A percentile compares a stretch with the other conserved stretches of the same genome.
Evolutionary conservation across 805 yeast genomes (phyloP).

Genomic region (Schwanniomyces occidentalis): DNA sequence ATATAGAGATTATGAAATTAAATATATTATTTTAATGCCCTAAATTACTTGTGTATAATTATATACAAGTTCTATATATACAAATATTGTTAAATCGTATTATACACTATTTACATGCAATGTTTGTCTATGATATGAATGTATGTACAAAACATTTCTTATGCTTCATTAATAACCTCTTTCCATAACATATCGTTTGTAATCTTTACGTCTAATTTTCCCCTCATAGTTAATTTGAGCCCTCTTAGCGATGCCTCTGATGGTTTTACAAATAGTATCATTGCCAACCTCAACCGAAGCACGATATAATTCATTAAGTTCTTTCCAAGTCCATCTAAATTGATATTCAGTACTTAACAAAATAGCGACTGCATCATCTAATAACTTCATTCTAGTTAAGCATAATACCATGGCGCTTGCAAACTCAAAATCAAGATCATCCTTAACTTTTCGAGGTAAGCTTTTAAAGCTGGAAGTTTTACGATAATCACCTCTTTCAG

Average conservation of each 20-base stretch:
- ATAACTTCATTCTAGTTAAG: constrained; percentile 53
- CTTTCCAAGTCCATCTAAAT: constrained; percentile 65
- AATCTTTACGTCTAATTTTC: constrained; percentile 37
- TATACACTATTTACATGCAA: constrained; percentile 15
- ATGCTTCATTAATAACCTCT: constrained; percentile 31
- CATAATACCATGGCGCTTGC: constrained; percentile 69
- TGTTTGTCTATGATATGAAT: no score
- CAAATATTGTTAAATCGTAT: no score
- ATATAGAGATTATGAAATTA: constrained; percentile 3
- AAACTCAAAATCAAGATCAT: constrained; percentile 59
- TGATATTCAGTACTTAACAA: constrained; percentile 65
- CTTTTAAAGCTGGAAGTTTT: constrained; percentile 50
- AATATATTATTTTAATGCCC: neutral
- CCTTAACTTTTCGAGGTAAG: constrained; percentile 36
- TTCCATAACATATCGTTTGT: constrained; percentile 29
- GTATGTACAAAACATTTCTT: no score
- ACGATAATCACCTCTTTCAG: constrained; percentile 75
- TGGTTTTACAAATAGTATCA: constrained; percentile 25
- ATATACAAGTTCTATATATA: no score
- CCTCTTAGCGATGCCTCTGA: constrained; percentile 34
- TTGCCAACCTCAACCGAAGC: constrained; percentile 35
- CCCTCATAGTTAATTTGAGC: constrained; percentile 40
- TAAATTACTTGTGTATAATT: no score
- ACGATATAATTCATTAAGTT: constrained; percentile 27
- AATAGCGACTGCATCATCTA: constrained; percentile 70